Evolutionary conservation across 2,329 filamentous ascomycete genomes (phyloP).

Genomic region (Fusarium algeriense): DNA sequence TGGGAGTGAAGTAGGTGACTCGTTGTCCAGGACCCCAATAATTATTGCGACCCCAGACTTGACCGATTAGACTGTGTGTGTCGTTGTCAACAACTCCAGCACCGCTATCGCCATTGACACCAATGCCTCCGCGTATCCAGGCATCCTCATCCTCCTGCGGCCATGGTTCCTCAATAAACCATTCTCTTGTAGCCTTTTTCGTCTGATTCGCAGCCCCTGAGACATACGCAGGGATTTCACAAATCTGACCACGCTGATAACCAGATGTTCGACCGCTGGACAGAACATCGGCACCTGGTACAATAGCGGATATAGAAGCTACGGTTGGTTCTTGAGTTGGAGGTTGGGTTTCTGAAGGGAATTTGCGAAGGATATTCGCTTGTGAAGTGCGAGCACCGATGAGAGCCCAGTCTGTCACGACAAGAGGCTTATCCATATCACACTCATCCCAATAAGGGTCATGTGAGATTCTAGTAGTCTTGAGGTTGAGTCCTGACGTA

Average conservation of each 20-base stretch:
- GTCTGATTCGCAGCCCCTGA: slow-evolving; percentile 56
- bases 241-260: slow-evolving; percentile 56
- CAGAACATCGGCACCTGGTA: slow-evolving; percentile 53
- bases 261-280: slow-evolving; percentile 60
- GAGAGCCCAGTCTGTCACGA: slow-evolving; percentile 60
- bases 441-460: slow-evolving; percentile 60
- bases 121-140: slow-evolving; percentile 61
- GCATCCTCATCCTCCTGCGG: slow-evolving; percentile 55
- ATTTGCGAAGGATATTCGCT: slow-evolving; percentile 58
- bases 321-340: slow-evolving; percentile 51
- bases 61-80: slow-evolving; percentile 55
- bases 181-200: slow-evolving; percentile 58
- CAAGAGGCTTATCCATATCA: slow-evolving; percentile 55
- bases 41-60: slow-evolving; percentile 59
- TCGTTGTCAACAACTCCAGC: slow-evolving; percentile 59
- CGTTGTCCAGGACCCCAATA: slow-evolving; percentile 58
- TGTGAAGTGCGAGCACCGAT: slow-evolving; percentile 52
- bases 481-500: slow-evolving; percentile 57
- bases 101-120: slow-evolving; percentile 60
- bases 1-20: slow-evolving; percentile 59
- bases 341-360: slow-evolving; percentile 53
- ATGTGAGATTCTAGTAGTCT: slow-evolving; percentile 59
- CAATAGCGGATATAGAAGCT: slow-evolving; percentile 47
- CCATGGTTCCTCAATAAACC: slow-evolving; percentile 59
- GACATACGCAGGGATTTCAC: slow-evolving; percentile 59